Percentiles rank a stretch among this genome's conserved stretches.
Conservation (phyloP, 176 grass and related monocot species). For the Saccharum officinarum region DNA sequence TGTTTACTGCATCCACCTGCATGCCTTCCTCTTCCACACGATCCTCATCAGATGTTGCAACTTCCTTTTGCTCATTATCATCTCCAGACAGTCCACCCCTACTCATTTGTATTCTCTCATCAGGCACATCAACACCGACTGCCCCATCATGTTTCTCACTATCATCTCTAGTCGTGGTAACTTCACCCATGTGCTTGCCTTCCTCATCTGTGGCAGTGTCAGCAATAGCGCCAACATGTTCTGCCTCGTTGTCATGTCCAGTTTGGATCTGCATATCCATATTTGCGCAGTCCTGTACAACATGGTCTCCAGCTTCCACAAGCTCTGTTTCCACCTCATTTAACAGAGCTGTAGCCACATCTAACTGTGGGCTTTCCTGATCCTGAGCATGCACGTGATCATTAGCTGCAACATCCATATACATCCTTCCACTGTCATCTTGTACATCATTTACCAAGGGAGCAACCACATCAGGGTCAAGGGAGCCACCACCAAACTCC, state of each 20-base stretch:
- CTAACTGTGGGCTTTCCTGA: neutral
- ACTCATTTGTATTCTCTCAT: slow-evolving; percentile 43
- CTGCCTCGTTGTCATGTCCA: neutral
- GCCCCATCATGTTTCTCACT: neutral
- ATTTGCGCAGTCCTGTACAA: neutral
- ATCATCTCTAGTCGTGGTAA: slow-evolving; percentile 23
- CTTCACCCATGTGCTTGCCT: slow-evolving; percentile 19
- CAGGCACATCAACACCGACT: neutral
- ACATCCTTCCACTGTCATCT: slow-evolving; percentile 12
- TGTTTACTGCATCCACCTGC: slow-evolving; percentile 6
- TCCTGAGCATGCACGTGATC: slow-evolving; percentile 29
- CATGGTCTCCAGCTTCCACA: slow-evolving; percentile 16
- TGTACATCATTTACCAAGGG: slow-evolving; percentile 4
- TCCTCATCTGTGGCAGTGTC: slow-evolving; percentile 34
- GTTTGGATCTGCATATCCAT: slow-evolving; percentile 17
- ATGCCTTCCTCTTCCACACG: neutral
- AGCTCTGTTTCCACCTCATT: neutral
- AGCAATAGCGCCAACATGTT: slow-evolving; percentile 8
- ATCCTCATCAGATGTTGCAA: slow-evolving; percentile 7
- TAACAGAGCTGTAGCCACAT: slow-evolving; percentile 9
- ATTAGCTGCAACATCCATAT: slow-evolving; percentile 18
- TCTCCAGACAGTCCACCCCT: neutral
- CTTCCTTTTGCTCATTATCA: slow-evolving; percentile 32
- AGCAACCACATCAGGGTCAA: neutral
- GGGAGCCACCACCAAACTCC: neutral